Conservation (phyloP, 1,284 basidiomycete genomes). For the Sporisorium graminicola region DNA sequence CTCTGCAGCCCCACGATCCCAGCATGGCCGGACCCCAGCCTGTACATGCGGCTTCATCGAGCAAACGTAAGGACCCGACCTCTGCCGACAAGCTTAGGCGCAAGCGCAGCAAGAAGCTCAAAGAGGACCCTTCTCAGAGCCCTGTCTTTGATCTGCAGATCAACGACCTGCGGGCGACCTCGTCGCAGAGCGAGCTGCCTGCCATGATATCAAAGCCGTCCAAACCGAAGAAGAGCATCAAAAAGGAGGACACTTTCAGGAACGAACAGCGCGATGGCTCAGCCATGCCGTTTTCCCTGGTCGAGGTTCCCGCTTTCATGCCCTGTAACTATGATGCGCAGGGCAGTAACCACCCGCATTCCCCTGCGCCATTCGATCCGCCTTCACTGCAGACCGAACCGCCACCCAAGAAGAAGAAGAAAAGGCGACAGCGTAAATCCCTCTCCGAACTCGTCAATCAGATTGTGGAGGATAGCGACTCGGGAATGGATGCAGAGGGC, state of each 20-base stretch:
- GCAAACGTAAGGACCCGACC: conserved; percentile 32
- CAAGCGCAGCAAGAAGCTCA: conserved; percentile 37
- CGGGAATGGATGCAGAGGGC: conserved; percentile 47
- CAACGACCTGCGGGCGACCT: background rate
- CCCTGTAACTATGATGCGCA: background rate
- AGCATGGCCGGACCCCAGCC: conserved; percentile 20
- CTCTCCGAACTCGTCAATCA: conserved; percentile 36
- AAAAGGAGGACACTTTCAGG: conserved; percentile 13
- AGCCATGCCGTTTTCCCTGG: background rate
- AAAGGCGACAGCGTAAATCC: conserved; percentile 22
- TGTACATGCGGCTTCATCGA: background rate
- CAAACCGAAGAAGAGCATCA: conserved; percentile 22
- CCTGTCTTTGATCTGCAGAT: conserved; percentile 17
- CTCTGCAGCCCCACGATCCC: conserved; percentile 1
- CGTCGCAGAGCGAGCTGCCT: background rate
- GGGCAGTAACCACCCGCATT: background rate
- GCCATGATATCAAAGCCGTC: background rate
- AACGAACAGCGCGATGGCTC: conserved; percentile 9
- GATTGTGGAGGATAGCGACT: conserved; percentile 48
- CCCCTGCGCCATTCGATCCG: background rate
- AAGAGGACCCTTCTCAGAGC: conserved; percentile 8
- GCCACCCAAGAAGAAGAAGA: conserved; percentile 30
- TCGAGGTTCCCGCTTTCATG: conserved; percentile 5
- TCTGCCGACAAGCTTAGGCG: conserved; percentile 23
- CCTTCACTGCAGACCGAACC: conserved; percentile 1